Percentiles rank a stretch among this genome's conserved stretches.
phyloP scores from a whole-genome alignment of 257 asterid species.

The Capsicum pubescens region DNA sequence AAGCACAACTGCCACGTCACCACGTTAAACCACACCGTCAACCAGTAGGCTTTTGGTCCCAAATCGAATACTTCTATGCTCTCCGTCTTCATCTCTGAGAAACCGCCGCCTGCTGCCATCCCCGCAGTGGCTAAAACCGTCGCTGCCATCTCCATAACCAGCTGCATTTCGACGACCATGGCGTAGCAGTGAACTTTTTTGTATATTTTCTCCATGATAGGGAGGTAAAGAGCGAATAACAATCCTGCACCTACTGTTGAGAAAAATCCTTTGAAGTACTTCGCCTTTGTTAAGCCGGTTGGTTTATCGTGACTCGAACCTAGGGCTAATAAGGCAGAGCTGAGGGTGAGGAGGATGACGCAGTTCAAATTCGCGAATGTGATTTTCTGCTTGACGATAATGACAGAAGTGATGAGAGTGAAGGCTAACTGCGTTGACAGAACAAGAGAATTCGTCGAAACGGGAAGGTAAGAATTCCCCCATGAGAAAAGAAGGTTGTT shows the following conservation, averaged over 20 bases:
- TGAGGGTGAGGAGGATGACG: constrained; percentile 63
- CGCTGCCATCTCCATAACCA: constrained; percentile 64
- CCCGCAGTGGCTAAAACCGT: constrained; percentile 60
- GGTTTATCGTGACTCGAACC: constrained; percentile 55
- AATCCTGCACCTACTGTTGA: constrained; percentile 67
- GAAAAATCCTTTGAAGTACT: constrained; percentile 58
- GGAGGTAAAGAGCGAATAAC: constrained; percentile 65
- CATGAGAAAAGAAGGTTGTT: constrained; percentile 63
- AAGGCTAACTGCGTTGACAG: constrained; percentile 71
- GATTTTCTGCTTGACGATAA: constrained; percentile 62
- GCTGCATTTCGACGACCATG: constrained; percentile 87
- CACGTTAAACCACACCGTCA: constrained; percentile 45
- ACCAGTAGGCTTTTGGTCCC: constrained; percentile 62
- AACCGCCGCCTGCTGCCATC: constrained; percentile 52
- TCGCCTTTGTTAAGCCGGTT: constrained; percentile 36
- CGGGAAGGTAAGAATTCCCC: constrained; percentile 75
- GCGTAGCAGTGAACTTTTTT: constrained; percentile 57
- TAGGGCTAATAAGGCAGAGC: constrained; percentile 61
- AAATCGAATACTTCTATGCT: constrained; percentile 47
- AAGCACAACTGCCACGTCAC: constrained; percentile 75
- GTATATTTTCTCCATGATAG: constrained; percentile 73
- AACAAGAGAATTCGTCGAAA: constrained; percentile 62
- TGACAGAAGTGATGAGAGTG: constrained; percentile 55
- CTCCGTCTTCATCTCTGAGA: constrained; percentile 53
- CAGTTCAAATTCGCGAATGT: constrained; percentile 63